A percentile compares a stretch with the other conserved stretches of the same genome.
Evolutionary conservation across 495 filamentous ascomycete species (phyloP).

Genomic region (Massariosphaeria phaeospora): DNA sequence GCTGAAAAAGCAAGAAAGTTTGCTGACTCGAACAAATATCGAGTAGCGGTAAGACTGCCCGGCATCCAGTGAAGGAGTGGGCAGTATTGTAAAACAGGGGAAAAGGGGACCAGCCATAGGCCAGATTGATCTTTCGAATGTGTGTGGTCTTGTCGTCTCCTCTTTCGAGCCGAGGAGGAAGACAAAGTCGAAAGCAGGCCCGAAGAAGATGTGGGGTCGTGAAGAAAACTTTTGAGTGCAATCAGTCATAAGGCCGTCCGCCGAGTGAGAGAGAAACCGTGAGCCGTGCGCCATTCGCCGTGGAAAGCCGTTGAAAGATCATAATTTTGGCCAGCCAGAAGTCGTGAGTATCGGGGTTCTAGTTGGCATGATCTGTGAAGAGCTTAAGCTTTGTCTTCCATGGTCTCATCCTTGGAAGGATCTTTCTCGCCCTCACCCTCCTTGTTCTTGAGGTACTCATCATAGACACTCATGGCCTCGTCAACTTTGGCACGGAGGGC

Average conservation of each 20-base stretch:
- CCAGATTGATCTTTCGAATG: neutral
- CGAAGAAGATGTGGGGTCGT: neutral
- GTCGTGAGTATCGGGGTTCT: neutral
- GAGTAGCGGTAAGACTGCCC: neutral
- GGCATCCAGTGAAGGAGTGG: constrained; percentile 24
- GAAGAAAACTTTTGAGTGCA: constrained; percentile 31
- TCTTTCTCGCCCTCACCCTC: constrained; percentile 38
- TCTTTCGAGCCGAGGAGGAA: neutral
- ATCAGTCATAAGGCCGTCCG: constrained; percentile 23
- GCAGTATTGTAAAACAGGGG: constrained; percentile 2
- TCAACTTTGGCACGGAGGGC: constrained; percentile 92
- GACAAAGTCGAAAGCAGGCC: neutral
- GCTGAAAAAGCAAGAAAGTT: neutral
- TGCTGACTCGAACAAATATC: neutral
- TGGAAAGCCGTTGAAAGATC: constrained; percentile 1
- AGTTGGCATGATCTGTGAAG: neutral
- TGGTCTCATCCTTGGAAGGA: constrained; percentile 17
- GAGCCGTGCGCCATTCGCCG: constrained; percentile 34
- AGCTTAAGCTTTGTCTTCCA: constrained; percentile 32
- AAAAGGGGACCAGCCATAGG: constrained; percentile 20
- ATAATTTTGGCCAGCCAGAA: neutral
- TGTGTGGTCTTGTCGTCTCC: neutral
- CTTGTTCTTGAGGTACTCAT: constrained; percentile 93
- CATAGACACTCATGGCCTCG: constrained; percentile 92
- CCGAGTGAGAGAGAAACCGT: constrained; percentile 18